phyloP scores from a whole-genome alignment of 441 rosid genomes.

The Populus hybrid region DNA sequence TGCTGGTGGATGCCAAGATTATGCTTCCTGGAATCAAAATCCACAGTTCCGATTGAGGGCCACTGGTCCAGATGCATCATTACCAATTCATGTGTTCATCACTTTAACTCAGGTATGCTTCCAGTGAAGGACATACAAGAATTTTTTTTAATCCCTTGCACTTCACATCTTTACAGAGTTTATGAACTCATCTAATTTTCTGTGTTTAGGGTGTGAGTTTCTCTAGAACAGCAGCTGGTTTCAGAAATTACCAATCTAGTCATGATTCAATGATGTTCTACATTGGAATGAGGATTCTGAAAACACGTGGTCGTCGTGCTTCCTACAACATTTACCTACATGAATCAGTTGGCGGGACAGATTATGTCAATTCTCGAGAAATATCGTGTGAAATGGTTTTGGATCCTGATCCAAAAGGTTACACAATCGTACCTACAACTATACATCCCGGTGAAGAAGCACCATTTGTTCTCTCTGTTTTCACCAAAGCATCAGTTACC shows the following conservation, averaged over 20 bases:
- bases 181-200: conserved; percentile 4
- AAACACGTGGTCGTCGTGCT: conserved; percentile 98
- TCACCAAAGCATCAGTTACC: conserved; percentile 85
- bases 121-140: neutral
- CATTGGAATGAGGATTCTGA: conserved; percentile 98
- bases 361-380: conserved; percentile 98
- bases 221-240: conserved; percentile 96
- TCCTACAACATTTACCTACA: conserved; percentile 95
- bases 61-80: conserved; percentile 84
- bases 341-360: conserved; percentile 99
- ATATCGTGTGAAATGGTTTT: conserved; percentile 99
- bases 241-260: conserved; percentile 95
- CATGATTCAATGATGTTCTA: conserved; percentile 97
- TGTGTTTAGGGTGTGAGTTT: conserved; percentile 91
- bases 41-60: conserved; percentile 97
- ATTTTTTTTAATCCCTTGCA: neutral
- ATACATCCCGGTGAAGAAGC: conserved; percentile 99
- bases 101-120: conserved; percentile 90
- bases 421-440: conserved; percentile 98
- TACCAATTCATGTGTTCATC: conserved; percentile 91
- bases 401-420: conserved; percentile 99
- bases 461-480: conserved; percentile 96
- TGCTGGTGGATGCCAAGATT: conserved; percentile 99
- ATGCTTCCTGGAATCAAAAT: conserved; percentile 98
- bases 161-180: neutral